Evolutionary conservation across 1,284 basidiomycete species (phyloP).

Genomic region (Moesziomyces aphidis): DNA sequence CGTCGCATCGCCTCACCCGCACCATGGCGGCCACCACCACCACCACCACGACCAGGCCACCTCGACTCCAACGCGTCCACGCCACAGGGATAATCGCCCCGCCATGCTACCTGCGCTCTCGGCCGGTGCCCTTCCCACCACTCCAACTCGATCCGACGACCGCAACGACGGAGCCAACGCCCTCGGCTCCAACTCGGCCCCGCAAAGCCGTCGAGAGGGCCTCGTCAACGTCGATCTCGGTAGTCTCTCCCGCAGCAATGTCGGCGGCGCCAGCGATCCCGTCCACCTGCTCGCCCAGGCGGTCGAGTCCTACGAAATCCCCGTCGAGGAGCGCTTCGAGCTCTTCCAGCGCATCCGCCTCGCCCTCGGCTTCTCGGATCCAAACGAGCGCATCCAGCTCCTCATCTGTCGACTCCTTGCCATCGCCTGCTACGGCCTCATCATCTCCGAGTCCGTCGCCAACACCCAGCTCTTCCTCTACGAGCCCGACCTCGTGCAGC

Average conservation of each 20-base stretch:
- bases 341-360: constrained; percentile 87
- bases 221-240: constrained; percentile 52
- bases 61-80: constrained; percentile 40
- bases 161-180: constrained; percentile 6
- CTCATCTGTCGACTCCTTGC: constrained; percentile 85
- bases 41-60: constrained; percentile 19
- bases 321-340: constrained; percentile 87
- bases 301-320: constrained; percentile 78
- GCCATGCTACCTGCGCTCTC: constrained; percentile 37
- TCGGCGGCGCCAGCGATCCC: constrained; percentile 25
- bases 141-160: constrained; percentile 28
- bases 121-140: constrained; percentile 22
- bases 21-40: constrained; percentile 5
- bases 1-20: constrained; percentile 25
- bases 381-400: constrained; percentile 80
- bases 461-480: constrained; percentile 88
- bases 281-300: constrained; percentile 77
- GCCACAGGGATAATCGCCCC: constrained; percentile 36
- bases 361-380: constrained; percentile 76
- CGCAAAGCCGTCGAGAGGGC: constrained; percentile 46
- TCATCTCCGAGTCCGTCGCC: constrained; percentile 76
- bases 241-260: constrained; percentile 21
- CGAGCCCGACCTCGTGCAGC: constrained; percentile 82
- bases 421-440: constrained; percentile 78
- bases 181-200: constrained; percentile 3